phyloP scores from a whole-genome alignment of 352 stramenopile species.

The Globisporangium cederbergense region DNA sequence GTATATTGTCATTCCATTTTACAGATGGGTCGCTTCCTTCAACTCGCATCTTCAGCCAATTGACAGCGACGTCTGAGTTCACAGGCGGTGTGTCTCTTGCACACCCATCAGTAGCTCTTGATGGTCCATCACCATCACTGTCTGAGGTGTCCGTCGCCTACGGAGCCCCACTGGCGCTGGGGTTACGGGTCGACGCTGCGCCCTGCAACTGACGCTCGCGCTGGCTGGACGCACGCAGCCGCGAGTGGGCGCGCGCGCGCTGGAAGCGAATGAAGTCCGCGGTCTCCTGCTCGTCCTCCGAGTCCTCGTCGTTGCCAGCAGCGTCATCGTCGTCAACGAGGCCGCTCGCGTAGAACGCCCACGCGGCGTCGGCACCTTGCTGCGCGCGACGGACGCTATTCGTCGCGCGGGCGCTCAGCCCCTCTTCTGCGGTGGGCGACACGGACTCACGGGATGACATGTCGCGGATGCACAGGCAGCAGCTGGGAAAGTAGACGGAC shows the following conservation, averaged over 20 bases:
- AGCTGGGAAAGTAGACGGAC: background rate
- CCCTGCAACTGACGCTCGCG: slow-evolving; percentile 20
- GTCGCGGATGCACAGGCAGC: background rate
- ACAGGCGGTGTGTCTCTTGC: too few relatives aligned
- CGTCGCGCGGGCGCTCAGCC: background rate
- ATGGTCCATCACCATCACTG: background rate
- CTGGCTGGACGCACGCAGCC: slow-evolving; percentile 39
- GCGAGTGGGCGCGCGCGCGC: slow-evolving; percentile 45
- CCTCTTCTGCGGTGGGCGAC: slow-evolving; percentile 7
- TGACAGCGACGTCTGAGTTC: too few relatives aligned
- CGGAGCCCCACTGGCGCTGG: background rate
- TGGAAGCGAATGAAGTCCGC: slow-evolving; percentile 56
- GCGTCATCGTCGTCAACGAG: slow-evolving; percentile 30
- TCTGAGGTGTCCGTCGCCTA: background rate
- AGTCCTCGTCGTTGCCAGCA: slow-evolving; percentile 40
- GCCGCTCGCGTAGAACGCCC: slow-evolving; percentile 61
- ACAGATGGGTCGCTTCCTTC: background rate
- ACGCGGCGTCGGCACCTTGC: slow-evolving; percentile 12
- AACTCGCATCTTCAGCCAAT: background rate
- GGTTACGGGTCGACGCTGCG: background rate
- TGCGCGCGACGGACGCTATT: background rate
- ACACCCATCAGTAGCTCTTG: too few relatives aligned
- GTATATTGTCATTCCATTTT: slow-evolving; percentile 6
- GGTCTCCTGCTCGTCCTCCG: slow-evolving; percentile 53
- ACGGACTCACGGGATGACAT: slow-evolving; percentile 13